Percentiles rank a stretch among this genome's conserved stretches.
phyloP scores from a whole-genome alignment of 305 asterid genomes.

The Fraxinus latifolia region DNA sequence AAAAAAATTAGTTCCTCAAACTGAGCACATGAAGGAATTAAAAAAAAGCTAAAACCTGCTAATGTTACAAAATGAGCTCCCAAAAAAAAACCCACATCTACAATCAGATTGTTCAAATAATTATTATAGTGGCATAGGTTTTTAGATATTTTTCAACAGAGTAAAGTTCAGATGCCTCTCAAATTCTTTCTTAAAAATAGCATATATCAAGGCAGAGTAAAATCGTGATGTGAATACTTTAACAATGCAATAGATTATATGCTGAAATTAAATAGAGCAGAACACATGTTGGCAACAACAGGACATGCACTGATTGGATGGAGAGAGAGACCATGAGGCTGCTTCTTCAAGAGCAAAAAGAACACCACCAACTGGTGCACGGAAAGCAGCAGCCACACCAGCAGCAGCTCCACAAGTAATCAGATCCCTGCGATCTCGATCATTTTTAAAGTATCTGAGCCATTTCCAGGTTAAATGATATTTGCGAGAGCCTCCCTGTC shows the following conservation, averaged over 20 bases:
- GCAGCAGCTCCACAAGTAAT: conserved; percentile 99
- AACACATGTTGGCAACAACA: background rate
- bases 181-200: background rate
- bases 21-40: conserved; percentile 12
- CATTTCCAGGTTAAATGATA: conserved; percentile 90
- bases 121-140: background rate
- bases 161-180: background rate
- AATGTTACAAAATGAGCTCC: background rate
- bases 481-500: conserved; percentile 96
- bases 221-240: background rate
- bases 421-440: conserved; percentile 86
- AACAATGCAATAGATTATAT: background rate
- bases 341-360: conserved; percentile 98
- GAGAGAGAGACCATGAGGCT: conserved; percentile 70
- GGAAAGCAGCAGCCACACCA: conserved; percentile 98
- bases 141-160: background rate
- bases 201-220: background rate
- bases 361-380: conserved; percentile 98
- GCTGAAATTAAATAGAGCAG: background rate
- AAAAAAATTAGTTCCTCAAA: conserved; percentile 7
- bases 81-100: background rate
- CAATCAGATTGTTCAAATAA: conserved; percentile 9
- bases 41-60: conserved; percentile 5
- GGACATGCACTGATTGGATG: conserved; percentile 1
- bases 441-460: conserved; percentile 83